phyloP scores from a whole-genome alignment of 2,329 filamentous ascomycete genomes.

The Paracamarosporium sp. region DNA sequence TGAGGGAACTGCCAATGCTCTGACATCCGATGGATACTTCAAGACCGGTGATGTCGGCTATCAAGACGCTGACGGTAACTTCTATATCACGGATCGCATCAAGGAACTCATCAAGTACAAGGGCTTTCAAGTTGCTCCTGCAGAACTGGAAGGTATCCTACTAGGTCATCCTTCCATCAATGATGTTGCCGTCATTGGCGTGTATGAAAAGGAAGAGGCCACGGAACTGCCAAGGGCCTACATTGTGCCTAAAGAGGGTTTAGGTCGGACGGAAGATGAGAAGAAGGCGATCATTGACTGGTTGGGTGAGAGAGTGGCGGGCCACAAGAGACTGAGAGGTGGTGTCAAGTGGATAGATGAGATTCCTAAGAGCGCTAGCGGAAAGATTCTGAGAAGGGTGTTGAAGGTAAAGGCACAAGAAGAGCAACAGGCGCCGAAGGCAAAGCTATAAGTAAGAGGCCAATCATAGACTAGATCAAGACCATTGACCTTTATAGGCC shows the following conservation, averaged over 20 bases:
- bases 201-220: slow-evolving; percentile 54
- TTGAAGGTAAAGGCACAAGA: slow-evolving; percentile 52
- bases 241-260: slow-evolving; percentile 39
- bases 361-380: slow-evolving; percentile 56
- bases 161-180: slow-evolving; percentile 50
- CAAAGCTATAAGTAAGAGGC: slow-evolving; percentile 48
- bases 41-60: slow-evolving; percentile 88
- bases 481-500: not conserved
- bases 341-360: slow-evolving; percentile 55
- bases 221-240: slow-evolving; percentile 53
- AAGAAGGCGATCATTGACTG: slow-evolving; percentile 51
- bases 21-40: slow-evolving; percentile 83
- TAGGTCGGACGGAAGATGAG: slow-evolving; percentile 38
- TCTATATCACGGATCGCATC: slow-evolving; percentile 85
- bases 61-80: slow-evolving; percentile 77
- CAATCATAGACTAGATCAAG: not conserved
- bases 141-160: slow-evolving; percentile 55
- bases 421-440: slow-evolving; percentile 48
- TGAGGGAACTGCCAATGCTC: slow-evolving; percentile 72
- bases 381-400: slow-evolving; percentile 56
- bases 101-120: slow-evolving; percentile 54
- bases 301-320: slow-evolving; percentile 51
- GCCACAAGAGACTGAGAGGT: slow-evolving; percentile 55
- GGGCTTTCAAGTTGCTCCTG: slow-evolving; percentile 57
- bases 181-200: slow-evolving; percentile 54